Percentiles rank a stretch among this genome's conserved stretches.
Evolutionary conservation across 306 rosid species (phyloP).

Genomic region (Neltuma alba): DNA sequence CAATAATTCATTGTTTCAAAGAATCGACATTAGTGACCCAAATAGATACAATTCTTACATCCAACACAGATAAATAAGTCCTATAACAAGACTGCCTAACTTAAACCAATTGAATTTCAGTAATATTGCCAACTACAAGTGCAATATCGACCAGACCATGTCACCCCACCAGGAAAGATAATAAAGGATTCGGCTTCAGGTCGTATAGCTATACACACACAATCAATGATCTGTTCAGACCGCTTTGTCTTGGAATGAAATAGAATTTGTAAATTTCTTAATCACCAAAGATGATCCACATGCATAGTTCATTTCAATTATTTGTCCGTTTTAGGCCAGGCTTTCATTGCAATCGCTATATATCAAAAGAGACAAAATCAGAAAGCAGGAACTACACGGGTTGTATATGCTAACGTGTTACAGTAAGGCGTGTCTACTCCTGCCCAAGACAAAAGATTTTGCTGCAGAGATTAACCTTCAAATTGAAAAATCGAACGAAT

Average conservation of each 20-base stretch:
- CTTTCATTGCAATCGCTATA: not conserved
- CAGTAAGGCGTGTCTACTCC: conserved; percentile 1
- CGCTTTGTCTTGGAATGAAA: not conserved
- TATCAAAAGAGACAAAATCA: not conserved
- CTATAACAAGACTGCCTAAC: not conserved
- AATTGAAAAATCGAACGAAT: conserved; percentile 7
- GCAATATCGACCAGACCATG: not conserved
- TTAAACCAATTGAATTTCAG: conserved; percentile 10
- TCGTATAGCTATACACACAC: not conserved
- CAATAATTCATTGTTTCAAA: not conserved
- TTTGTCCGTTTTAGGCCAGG: not conserved
- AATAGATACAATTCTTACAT: not conserved
- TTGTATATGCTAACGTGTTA: conserved; percentile 24
- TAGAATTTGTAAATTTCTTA: not conserved
- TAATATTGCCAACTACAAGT: not conserved
- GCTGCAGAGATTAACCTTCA: not conserved
- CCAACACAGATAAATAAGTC: not conserved
- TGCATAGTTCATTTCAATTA: not conserved
- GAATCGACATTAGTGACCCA: not conserved
- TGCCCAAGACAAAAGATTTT: conserved; percentile 18
- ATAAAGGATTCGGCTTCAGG: not conserved
- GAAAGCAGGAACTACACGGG: not conserved
- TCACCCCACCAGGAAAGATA: not conserved
- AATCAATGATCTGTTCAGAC: not conserved
- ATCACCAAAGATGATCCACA: not conserved